Percentiles rank a stretch among this genome's conserved stretches.
phyloP scores from a whole-genome alignment of 2,329 filamentous ascomycete genomes.

The Colletotrichum sp. region DNA sequence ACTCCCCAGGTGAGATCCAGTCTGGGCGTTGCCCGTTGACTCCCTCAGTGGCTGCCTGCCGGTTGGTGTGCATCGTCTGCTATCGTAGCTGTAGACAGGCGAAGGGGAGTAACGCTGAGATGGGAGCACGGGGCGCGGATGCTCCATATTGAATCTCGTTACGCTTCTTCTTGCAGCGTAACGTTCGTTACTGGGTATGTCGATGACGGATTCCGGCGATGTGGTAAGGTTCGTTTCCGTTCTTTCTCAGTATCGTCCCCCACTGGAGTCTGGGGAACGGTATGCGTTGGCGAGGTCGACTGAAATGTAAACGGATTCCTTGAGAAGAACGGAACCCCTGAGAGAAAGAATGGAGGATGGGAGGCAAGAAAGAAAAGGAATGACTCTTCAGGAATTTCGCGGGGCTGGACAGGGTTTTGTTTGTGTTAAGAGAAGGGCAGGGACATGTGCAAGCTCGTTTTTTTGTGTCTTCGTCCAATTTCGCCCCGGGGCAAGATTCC shows the following conservation, averaged over 20 bases:
- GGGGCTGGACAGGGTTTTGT: slow-evolving; percentile 20
- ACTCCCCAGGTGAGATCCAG: slow-evolving; percentile 27
- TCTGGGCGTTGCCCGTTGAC: slow-evolving; percentile 57
- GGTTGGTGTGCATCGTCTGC: slow-evolving; percentile 43
- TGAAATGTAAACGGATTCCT: slow-evolving; percentile 23
- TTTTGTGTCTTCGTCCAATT: neutral
- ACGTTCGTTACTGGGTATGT: neutral
- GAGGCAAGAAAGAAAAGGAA: slow-evolving; percentile 22
- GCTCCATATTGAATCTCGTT: slow-evolving; percentile 21
- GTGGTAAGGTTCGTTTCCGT: neutral
- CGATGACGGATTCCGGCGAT: slow-evolving; percentile 4
- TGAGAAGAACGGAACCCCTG: slow-evolving; percentile 14
- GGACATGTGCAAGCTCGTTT: neutral
- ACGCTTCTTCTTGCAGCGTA: neutral
- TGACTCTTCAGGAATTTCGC: slow-evolving; percentile 21
- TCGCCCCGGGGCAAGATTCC: neutral
- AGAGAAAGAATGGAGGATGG: slow-evolving; percentile 21
- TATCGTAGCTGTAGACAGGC: slow-evolving; percentile 51
- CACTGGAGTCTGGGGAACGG: neutral
- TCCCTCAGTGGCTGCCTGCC: slow-evolving; percentile 54
- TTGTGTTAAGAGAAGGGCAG: neutral
- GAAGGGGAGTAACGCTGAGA: slow-evolving; percentile 55
- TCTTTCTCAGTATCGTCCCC: neutral
- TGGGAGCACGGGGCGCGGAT: slow-evolving; percentile 52
- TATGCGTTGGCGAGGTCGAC: neutral